Conservation (phyloP, 352 stramenopile genomes). For the Globisporangium parvum region DNA sequence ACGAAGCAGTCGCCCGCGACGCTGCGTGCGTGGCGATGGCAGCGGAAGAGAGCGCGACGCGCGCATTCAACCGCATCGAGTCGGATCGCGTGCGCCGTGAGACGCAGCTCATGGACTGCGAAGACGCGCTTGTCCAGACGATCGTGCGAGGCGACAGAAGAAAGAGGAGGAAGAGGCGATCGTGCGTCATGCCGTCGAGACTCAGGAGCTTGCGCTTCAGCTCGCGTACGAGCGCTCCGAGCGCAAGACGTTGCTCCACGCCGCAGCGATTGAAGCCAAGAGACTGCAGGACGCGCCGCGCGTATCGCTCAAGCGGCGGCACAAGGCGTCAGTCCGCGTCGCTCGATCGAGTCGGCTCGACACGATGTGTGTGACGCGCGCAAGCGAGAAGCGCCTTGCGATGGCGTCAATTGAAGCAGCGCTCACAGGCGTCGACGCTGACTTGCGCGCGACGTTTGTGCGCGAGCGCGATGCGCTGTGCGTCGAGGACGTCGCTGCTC, state of each 20-base stretch:
- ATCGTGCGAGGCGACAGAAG: slow-evolving; percentile 29
- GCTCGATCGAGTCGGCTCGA: slow-evolving; percentile 31
- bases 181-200: slow-evolving; percentile 23
- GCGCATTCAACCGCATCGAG: slow-evolving; percentile 21
- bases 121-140: slow-evolving; percentile 31
- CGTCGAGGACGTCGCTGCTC: slow-evolving; percentile 10
- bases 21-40: slow-evolving; percentile 41
- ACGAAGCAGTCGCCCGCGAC: slow-evolving; percentile 41
- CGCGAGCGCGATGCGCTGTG: slow-evolving; percentile 27
- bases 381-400: slow-evolving; percentile 54
- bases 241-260: slow-evolving; percentile 14
- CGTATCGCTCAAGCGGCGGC: slow-evolving; percentile 25
- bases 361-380: slow-evolving; percentile 39
- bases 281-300: slow-evolving; percentile 22
- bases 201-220: slow-evolving; percentile 36
- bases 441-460: slow-evolving; percentile 23
- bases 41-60: slow-evolving; percentile 26
- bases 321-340: slow-evolving; percentile 1
- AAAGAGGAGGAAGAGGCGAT: slow-evolving; percentile 33
- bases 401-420: slow-evolving; percentile 50
- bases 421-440: slow-evolving; percentile 26
- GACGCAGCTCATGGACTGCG: slow-evolving; percentile 24
- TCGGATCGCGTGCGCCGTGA: slow-evolving; percentile 19
- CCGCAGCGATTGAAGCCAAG: slow-evolving; percentile 29
- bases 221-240: slow-evolving; percentile 42